phyloP scores from a whole-genome alignment of 1,139 yeast genomes.

The Meyerozyma sp. region DNA sequence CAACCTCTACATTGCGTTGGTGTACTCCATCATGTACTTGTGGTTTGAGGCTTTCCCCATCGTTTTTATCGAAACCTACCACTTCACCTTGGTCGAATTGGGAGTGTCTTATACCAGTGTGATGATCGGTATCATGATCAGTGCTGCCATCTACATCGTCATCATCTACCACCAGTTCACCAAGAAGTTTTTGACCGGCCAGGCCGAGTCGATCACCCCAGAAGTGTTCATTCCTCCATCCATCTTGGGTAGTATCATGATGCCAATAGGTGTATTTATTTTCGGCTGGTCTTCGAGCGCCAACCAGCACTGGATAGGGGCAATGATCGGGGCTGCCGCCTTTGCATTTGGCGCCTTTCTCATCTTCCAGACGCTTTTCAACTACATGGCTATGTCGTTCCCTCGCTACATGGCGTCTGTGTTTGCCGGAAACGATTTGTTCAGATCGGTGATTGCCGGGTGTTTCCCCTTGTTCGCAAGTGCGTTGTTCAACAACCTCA shows the following conservation, averaged over 20 bases:
- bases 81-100: constrained; percentile 9
- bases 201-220: constrained; percentile 2
- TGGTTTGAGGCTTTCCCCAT: constrained; percentile 14
- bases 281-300: constrained; percentile 12
- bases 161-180: constrained; percentile 6
- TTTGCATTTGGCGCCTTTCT: constrained; percentile 11
- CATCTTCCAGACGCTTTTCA: constrained; percentile 35
- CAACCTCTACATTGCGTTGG: constrained; percentile 11
- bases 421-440: constrained; percentile 51
- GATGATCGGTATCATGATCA: constrained; percentile 8
- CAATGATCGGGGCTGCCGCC: constrained; percentile 9
- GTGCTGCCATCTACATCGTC: constrained; percentile 8
- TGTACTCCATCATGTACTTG: constrained; percentile 11
- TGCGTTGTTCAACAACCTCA: constrained; percentile 41
- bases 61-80: constrained; percentile 7
- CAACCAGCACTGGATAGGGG: constrained; percentile 11
- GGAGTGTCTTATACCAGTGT: constrained; percentile 9
- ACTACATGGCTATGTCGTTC: constrained; percentile 31
- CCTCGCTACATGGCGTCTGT: constrained; percentile 49
- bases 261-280: constrained; percentile 11
- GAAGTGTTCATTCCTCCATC: constrained; percentile 11
- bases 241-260: constrained; percentile 8
- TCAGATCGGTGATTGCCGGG: constrained; percentile 51
- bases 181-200: constrained; percentile 6
- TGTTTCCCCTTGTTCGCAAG: constrained; percentile 60